phyloP scores from a whole-genome alignment of 768 basidiomycete genomes.

The Phanerochaete carnosa region DNA sequence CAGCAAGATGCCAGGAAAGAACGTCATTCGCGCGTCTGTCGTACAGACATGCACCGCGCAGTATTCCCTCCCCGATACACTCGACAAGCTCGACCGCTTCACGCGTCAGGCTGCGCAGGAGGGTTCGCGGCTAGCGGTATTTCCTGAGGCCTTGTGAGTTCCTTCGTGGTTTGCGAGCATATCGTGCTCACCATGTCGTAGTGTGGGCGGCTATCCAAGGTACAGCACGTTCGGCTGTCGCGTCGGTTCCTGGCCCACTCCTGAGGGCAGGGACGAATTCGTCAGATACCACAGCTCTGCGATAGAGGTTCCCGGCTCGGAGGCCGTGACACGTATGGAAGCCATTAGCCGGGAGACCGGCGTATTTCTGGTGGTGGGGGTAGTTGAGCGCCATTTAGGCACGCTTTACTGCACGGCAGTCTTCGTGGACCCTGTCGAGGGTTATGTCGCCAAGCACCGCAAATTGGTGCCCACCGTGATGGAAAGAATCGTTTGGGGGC shows the following conservation, averaged over 20 bases:
- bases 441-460: constrained; percentile 58
- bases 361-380: constrained; percentile 57
- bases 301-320: constrained; percentile 50
- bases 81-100: constrained; percentile 46
- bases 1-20: constrained; percentile 14
- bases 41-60: constrained; percentile 48
- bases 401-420: constrained; percentile 61
- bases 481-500: constrained; percentile 63
- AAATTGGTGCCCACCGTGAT: constrained; percentile 61
- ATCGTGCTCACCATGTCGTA: constrained; percentile 15
- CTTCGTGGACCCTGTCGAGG: constrained; percentile 50
- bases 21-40: constrained; percentile 46
- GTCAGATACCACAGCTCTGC: constrained; percentile 51
- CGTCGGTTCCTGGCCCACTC: constrained; percentile 48
- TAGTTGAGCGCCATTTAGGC: constrained; percentile 56
- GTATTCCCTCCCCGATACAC: constrained; percentile 42
- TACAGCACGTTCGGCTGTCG: constrained; percentile 48
- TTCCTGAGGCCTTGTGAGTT: constrained; percentile 58
- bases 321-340: constrained; percentile 45
- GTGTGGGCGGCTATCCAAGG: constrained; percentile 61
- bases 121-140: constrained; percentile 45
- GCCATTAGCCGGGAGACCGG: constrained; percentile 42
- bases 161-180: neutral
- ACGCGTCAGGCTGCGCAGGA: constrained; percentile 46
- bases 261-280: constrained; percentile 56